These are phyloP conservation scores for Lentinus polychrous DNA, from an alignment of 1,284 basidiomycete species.

Conservation along the genomic window DNA sequence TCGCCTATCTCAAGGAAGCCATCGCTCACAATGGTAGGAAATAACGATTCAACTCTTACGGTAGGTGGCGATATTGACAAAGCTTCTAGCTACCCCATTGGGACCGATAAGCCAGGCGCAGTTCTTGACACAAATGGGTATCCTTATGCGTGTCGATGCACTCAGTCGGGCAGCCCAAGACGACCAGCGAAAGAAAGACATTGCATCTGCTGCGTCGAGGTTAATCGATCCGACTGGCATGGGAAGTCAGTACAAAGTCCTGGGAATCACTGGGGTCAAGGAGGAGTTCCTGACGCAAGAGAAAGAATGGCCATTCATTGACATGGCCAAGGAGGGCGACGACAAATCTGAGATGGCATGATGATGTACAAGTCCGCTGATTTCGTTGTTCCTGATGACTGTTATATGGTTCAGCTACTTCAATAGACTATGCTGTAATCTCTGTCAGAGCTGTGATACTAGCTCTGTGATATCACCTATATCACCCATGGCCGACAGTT, in stretches of 20 bases:
- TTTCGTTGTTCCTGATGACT: too few species aligned
- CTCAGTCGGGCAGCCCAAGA: slow-evolving; percentile 39
- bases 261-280: slow-evolving; percentile 39
- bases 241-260: slow-evolving; percentile 59
- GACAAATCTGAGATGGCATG: background rate
- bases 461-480: too few species aligned
- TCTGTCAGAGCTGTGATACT: too few species aligned
- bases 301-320: slow-evolving; percentile 28
- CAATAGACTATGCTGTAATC: too few species aligned
- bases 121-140: slow-evolving; percentile 55
- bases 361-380: too few species aligned
- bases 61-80: background rate
- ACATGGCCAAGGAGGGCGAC: background rate
- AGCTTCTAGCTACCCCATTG: slow-evolving; percentile 29
- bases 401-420: too few species aligned
- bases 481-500: too few species aligned
- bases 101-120: slow-evolving; percentile 54
- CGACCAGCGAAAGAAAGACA: slow-evolving; percentile 35
- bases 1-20: slow-evolving; percentile 80
- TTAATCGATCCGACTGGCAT: slow-evolving; percentile 59
- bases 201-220: slow-evolving; percentile 43
- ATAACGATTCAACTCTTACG: background rate
- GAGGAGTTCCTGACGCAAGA: slow-evolving; percentile 11
- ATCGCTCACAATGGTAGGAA: slow-evolving; percentile 56
- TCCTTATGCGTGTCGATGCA: slow-evolving; percentile 44